phyloP scores from a whole-genome alignment of 108 stramenopile genomes.

The Cylindrotheca fusiformis region DNA sequence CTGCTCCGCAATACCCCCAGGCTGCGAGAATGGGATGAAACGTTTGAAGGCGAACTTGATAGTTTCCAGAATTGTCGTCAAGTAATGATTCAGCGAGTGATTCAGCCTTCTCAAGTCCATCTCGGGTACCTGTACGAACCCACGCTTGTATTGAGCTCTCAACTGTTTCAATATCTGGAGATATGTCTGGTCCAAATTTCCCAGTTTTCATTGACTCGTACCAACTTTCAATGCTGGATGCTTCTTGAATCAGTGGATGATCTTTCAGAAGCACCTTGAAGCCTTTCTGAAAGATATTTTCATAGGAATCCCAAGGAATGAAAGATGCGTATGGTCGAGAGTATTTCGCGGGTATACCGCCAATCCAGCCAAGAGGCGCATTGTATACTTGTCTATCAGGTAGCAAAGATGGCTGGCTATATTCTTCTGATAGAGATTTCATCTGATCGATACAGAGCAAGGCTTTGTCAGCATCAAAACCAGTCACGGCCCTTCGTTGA shows the following conservation, averaged over 20 bases:
- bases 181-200: slow-evolving; percentile 15
- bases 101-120: slow-evolving; percentile 58
- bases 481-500: slow-evolving; percentile 5
- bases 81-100: slow-evolving; percentile 28
- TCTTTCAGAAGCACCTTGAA: slow-evolving; percentile 30
- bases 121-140: slow-evolving; percentile 57
- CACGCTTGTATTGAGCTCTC: slow-evolving; percentile 76
- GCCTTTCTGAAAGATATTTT: slow-evolving; percentile 30
- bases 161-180: slow-evolving; percentile 60
- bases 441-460: slow-evolving; percentile 43
- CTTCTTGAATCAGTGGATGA: slow-evolving; percentile 30
- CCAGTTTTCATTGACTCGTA: slow-evolving; percentile 37
- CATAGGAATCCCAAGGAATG: slow-evolving; percentile 46
- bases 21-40: slow-evolving; percentile 74
- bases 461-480: slow-evolving; percentile 50
- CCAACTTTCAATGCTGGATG: slow-evolving; percentile 52
- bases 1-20: slow-evolving; percentile 48
- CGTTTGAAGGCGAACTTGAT: slow-evolving; percentile 37
- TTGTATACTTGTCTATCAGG: slow-evolving; percentile 53
- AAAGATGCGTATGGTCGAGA: slow-evolving; percentile 26
- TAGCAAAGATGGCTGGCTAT: slow-evolving; percentile 15
- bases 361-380: slow-evolving; percentile 62
- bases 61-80: background rate
- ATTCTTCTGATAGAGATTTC: slow-evolving; percentile 23
- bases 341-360: slow-evolving; percentile 7